Evolutionary conservation across 257 asterid genomes (phyloP).

Genomic region (Mentha longifolia): DNA sequence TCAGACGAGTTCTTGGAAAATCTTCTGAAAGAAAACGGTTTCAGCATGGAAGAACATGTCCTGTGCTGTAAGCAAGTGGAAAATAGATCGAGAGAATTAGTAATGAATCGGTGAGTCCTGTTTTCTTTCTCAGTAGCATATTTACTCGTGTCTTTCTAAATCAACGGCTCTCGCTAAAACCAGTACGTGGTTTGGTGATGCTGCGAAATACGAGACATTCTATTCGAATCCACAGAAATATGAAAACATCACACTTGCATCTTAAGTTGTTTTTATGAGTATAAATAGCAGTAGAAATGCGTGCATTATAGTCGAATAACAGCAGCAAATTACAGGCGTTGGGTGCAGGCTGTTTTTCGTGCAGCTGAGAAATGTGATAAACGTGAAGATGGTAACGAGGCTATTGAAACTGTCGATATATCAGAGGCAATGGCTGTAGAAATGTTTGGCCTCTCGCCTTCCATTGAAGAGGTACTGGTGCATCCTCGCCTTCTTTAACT

Average conservation of each 20-base stretch:
- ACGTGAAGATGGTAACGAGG: constrained; percentile 41
- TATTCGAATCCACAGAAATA: no score
- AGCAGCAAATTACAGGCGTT: constrained; percentile 61
- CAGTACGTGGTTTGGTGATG: no score
- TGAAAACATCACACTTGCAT: no score
- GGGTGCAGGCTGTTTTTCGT: constrained; percentile 95
- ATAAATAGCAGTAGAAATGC: neutral
- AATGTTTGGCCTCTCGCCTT: constrained; percentile 68
- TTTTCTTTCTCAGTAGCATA: neutral
- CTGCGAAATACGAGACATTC: no score
- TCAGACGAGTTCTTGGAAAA: constrained; percentile 74
- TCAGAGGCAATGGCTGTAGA: constrained; percentile 79
- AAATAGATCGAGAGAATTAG: constrained; percentile 81
- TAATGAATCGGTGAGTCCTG: constrained; percentile 77
- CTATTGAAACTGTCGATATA: constrained; percentile 58
- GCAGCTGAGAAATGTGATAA: constrained; percentile 34
- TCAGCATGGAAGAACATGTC: constrained; percentile 72
- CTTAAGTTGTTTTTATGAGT: no score
- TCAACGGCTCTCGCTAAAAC: neutral
- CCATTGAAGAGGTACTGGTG: constrained; percentile 69
- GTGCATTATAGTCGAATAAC: neutral
- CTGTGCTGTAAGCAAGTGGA: constrained; percentile 96
- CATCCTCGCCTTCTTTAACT: constrained; percentile 8
- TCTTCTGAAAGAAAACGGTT: constrained; percentile 72
- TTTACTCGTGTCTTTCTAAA: neutral